Percentiles rank a stretch among this genome's conserved stretches.
These are phyloP conservation scores for Xylona heveae DNA, from an alignment of 495 filamentous ascomycete genomes.

Conservation along the genomic window DNA sequence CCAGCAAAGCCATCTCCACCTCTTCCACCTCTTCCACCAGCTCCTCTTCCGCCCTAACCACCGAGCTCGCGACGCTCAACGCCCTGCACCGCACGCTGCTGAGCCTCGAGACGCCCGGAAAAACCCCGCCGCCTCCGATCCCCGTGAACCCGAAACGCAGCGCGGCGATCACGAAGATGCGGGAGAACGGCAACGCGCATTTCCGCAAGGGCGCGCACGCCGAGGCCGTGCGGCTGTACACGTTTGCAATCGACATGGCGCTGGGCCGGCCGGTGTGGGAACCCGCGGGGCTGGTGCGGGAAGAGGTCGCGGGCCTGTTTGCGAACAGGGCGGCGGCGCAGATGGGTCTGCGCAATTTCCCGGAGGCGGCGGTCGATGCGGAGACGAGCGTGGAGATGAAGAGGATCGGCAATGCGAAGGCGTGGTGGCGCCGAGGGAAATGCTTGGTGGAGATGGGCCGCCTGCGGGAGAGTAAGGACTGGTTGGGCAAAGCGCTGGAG, in stretches of 20 bases:
- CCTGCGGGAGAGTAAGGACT: slow-evolving; percentile 57
- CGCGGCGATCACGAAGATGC: slow-evolving; percentile 73
- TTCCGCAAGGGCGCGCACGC: slow-evolving; percentile 53
- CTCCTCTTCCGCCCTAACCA: slow-evolving; percentile 23
- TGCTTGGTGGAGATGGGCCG: slow-evolving; percentile 81
- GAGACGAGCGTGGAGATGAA: slow-evolving; percentile 78
- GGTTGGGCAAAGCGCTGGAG: slow-evolving; percentile 54
- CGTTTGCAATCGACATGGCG: slow-evolving; percentile 72
- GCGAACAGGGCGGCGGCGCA: slow-evolving; percentile 79
- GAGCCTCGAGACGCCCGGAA: slow-evolving; percentile 25
- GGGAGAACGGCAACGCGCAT: slow-evolving; percentile 63
- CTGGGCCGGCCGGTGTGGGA: slow-evolving; percentile 69
- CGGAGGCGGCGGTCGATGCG: slow-evolving; percentile 67
- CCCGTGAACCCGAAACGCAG: slow-evolving; percentile 70
- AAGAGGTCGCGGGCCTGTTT: slow-evolving; percentile 62
- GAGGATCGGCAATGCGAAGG: slow-evolving; percentile 71
- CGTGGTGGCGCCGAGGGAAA: slow-evolving; percentile 70
- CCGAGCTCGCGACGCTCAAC: slow-evolving; percentile 53
- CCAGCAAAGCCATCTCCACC: slow-evolving; percentile 39
- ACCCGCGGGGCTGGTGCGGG: slow-evolving; percentile 53
- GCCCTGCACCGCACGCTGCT: slow-evolving; percentile 50
- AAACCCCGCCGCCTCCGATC: slow-evolving; percentile 50
- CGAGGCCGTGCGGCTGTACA: slow-evolving; percentile 67
- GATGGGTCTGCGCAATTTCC: slow-evolving; percentile 59
- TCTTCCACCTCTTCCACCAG: slow-evolving; percentile 13